Conservation (phyloP, 1,139 yeast species). For the Pichiaceae sp. region DNA sequence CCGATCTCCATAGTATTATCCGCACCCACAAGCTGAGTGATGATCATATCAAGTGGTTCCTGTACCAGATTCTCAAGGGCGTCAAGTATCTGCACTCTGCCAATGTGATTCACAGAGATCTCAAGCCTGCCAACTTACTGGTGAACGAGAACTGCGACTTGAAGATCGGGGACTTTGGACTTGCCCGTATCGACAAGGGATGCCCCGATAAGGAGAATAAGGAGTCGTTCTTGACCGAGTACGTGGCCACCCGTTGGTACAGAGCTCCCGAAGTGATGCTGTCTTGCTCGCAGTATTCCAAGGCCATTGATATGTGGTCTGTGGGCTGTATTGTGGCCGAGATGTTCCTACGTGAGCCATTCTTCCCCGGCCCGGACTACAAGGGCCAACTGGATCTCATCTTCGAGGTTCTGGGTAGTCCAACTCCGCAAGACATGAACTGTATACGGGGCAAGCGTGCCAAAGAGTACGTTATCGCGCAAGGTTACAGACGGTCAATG, state of each 20-base stretch:
- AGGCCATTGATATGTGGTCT: conserved; percentile 95
- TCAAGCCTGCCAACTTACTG: conserved; percentile 83
- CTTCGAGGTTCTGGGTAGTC: conserved; percentile 87
- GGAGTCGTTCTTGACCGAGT: conserved; percentile 83
- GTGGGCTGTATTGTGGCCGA: conserved; percentile 95
- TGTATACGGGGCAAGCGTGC: conserved; percentile 81
- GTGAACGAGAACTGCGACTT: conserved; percentile 89
- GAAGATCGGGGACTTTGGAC: conserved; percentile 90
- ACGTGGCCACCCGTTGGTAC: conserved; percentile 97
- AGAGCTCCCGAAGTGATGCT: conserved; percentile 97
- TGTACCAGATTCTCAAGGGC: conserved; percentile 85
- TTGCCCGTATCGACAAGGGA: conserved; percentile 49
- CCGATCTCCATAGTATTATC: conserved; percentile 87
- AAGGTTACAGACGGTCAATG: conserved; percentile 56
- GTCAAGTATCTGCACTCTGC: conserved; percentile 87
- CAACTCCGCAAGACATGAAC: conserved; percentile 70
- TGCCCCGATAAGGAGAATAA: conserved; percentile 31
- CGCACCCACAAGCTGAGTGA: conserved; percentile 78
- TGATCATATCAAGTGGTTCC: conserved; percentile 89
- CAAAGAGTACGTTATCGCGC: conserved; percentile 69
- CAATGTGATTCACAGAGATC: conserved; percentile 85
- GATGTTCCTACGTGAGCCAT: conserved; percentile 76
- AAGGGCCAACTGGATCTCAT: conserved; percentile 83
- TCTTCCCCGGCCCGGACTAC: conserved; percentile 93
- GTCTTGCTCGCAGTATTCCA: conserved; percentile 85